Evolutionary conservation across 257 asterid genomes (phyloP).

Genomic region (Salvia miltiorrhiza): DNA sequence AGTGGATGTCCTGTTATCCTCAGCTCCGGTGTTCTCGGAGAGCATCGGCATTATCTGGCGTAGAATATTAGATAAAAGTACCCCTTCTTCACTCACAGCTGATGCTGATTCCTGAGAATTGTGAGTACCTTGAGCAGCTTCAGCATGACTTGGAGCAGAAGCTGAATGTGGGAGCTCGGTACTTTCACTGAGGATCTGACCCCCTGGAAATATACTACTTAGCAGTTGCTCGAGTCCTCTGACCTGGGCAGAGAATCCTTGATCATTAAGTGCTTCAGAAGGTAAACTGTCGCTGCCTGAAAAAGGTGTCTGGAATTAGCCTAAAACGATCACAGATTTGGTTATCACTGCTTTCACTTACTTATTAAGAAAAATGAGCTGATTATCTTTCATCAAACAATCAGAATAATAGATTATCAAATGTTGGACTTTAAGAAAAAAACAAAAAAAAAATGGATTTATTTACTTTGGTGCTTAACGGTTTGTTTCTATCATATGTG

Average conservation of each 20-base stretch:
- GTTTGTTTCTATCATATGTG: background rate
- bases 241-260: conserved; percentile 41
- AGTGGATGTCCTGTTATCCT: conserved; percentile 22
- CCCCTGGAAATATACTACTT: conserved; percentile 52
- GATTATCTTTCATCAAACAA: background rate
- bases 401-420: background rate
- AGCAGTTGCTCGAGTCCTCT: conserved; percentile 56
- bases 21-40: conserved; percentile 37
- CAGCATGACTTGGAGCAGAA: conserved; percentile 26
- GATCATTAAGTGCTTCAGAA: conserved; percentile 40
- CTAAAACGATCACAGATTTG: background rate
- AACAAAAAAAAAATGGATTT: background rate
- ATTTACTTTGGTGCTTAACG: background rate
- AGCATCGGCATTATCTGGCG: conserved; percentile 77
- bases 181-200: conserved; percentile 27
- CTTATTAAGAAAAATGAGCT: background rate
- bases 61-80: conserved; percentile 55
- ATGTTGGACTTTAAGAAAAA: background rate
- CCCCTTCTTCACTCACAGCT: conserved; percentile 55
- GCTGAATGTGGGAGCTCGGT: conserved; percentile 25
- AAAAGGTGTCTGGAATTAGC: conserved; percentile 6
- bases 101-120: conserved; percentile 39
- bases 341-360: background rate
- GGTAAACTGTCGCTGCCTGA: conserved; percentile 39
- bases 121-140: conserved; percentile 32